Percentiles rank a stretch among this genome's conserved stretches.
Conservation (phyloP, 2,329 filamentous ascomycete genomes). For the Sclerotinia sclerotiorum region DNA sequence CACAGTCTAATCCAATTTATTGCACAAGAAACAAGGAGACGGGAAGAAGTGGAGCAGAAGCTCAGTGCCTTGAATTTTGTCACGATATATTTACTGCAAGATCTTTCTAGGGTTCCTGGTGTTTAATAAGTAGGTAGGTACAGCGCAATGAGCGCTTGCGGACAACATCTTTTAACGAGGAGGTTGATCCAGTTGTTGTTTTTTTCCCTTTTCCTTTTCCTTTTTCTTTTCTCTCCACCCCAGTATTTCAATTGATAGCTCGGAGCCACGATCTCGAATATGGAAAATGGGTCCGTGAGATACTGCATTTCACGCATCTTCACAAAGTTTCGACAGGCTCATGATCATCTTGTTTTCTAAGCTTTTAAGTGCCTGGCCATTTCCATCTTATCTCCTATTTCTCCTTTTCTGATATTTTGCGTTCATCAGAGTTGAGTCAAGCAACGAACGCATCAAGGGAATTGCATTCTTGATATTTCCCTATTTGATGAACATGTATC, state of each 20-base stretch:
- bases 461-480: neutral
- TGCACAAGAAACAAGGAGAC: neutral
- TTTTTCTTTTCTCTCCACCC: neutral
- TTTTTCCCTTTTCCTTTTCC: too few relatives aligned
- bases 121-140: neutral
- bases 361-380: neutral
- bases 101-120: neutral
- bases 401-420: neutral
- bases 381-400: neutral
- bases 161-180: slow-evolving; percentile 10
- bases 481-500: slow-evolving; percentile 1
- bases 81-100: neutral
- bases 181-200: slow-evolving; percentile 16
- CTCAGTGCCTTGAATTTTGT: neutral
- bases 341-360: slow-evolving; percentile 16
- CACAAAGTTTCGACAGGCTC: slow-evolving; percentile 7
- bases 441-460: neutral
- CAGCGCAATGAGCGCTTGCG: slow-evolving; percentile 4
- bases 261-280: slow-evolving; percentile 14
- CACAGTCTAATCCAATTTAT: slow-evolving; percentile 1
- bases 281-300: slow-evolving; percentile 18
- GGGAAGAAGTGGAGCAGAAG: neutral
- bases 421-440: neutral
- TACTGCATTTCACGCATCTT: slow-evolving; percentile 14
- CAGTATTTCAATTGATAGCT: slow-evolving; percentile 12